Conservation (phyloP, 2,329 filamentous ascomycete genomes). For the Sarocladium strictum region DNA sequence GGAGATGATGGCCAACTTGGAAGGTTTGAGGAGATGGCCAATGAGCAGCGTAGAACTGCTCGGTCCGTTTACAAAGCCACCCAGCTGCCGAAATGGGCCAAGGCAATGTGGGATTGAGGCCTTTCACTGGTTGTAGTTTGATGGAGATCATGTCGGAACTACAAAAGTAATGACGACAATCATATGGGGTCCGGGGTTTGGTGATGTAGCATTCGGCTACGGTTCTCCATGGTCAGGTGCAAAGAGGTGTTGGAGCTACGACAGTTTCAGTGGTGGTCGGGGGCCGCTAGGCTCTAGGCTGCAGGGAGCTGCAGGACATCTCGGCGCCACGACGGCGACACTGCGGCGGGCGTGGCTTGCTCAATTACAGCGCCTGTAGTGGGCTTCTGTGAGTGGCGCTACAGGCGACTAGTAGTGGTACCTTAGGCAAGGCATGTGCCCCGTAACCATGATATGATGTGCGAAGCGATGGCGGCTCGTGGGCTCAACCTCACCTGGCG, state of each 20-base stretch:
- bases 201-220: background rate
- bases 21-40: background rate
- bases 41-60: background rate
- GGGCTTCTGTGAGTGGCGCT: too few species aligned
- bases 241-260: background rate
- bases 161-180: background rate
- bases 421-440: too few species aligned
- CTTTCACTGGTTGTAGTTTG: background rate
- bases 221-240: background rate
- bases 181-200: background rate
- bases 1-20: background rate
- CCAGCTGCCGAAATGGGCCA: background rate
- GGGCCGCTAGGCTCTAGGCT: background rate
- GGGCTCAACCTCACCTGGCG: background rate
- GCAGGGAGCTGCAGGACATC: background rate
- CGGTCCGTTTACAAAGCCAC: background rate
- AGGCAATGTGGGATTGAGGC: background rate
- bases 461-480: slow-evolving; percentile 8
- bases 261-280: background rate
- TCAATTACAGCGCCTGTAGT: background rate
- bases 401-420: too few species aligned
- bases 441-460: too few species aligned
- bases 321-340: background rate
- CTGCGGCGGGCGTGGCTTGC: background rate
- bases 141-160: background rate